These are phyloP conservation scores for Aspergillus tamarii DNA, from an alignment of 2,329 filamentous ascomycete species.

Conservation along the genomic window DNA sequence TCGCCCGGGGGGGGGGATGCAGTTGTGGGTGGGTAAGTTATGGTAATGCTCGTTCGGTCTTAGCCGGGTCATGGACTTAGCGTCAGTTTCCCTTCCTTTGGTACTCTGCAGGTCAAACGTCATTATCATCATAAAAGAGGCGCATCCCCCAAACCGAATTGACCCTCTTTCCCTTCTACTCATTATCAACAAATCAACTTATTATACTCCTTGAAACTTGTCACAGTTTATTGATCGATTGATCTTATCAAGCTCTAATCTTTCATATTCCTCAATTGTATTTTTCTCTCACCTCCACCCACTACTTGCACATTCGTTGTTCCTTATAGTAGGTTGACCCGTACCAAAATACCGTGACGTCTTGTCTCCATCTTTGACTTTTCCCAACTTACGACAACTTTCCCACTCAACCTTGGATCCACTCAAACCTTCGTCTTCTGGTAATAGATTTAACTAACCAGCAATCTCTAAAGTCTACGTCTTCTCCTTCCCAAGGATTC, in stretches of 20 bases:
- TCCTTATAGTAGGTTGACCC: neutral
- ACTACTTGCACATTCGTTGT: neutral
- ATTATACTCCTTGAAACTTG: neutral
- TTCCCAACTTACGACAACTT: conserved; percentile 1
- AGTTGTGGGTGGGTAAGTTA: neutral
- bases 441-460: conserved; percentile 13
- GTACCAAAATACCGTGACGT: neutral
- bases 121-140: neutral
- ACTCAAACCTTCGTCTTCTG: conserved; percentile 6
- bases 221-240: neutral
- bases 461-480: conserved; percentile 9
- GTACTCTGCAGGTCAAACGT: neutral
- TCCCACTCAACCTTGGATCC: conserved; percentile 2
- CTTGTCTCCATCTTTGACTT: neutral
- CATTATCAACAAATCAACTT: neutral
- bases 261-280: neutral
- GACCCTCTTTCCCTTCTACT: neutral
- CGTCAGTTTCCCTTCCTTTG: neutral
- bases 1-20: neutral
- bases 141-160: neutral
- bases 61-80: neutral
- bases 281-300: neutral
- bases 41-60: neutral
- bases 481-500: conserved; percentile 10
- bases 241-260: neutral